Conservation (phyloP, 371 early-diverging fungal species). For the Mortierella sp. region DNA sequence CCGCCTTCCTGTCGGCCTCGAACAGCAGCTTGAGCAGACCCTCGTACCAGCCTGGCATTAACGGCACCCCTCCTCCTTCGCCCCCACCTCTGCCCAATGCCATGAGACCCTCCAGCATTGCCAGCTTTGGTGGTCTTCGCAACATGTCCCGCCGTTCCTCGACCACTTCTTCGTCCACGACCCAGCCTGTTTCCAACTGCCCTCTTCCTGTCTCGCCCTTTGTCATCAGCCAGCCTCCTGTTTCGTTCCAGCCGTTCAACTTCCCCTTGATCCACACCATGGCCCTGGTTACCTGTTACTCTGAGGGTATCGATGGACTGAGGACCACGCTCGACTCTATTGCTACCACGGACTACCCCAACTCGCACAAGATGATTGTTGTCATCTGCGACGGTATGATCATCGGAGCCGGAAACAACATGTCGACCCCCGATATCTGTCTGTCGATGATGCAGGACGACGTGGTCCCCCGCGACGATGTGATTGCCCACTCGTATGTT, state of each 20-base stretch:
- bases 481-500: slow-evolving; percentile 84
- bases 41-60: slow-evolving; percentile 36
- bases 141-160: slow-evolving; percentile 61
- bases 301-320: slow-evolving; percentile 92
- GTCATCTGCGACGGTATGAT: slow-evolving; percentile 93
- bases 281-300: slow-evolving; percentile 90
- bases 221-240: slow-evolving; percentile 63
- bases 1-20: slow-evolving; percentile 38
- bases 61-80: slow-evolving; percentile 45
- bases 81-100: slow-evolving; percentile 35
- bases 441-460: slow-evolving; percentile 88
- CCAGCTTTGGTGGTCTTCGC: slow-evolving; percentile 45
- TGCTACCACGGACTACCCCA: slow-evolving; percentile 92
- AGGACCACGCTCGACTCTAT: slow-evolving; percentile 96
- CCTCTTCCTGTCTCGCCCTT: slow-evolving; percentile 42
- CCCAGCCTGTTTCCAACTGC: slow-evolving; percentile 30
- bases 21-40: slow-evolving; percentile 35
- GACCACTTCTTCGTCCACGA: slow-evolving; percentile 54
- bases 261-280: slow-evolving; percentile 81
- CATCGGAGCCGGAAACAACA: slow-evolving; percentile 81
- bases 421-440: slow-evolving; percentile 87
- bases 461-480: slow-evolving; percentile 73
- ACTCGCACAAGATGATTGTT: slow-evolving; percentile 91
- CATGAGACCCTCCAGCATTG: slow-evolving; percentile 41
- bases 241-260: slow-evolving; percentile 74